Evolutionary conservation across 257 asterid genomes (phyloP).

Genomic region (Echium plantagineum): DNA sequence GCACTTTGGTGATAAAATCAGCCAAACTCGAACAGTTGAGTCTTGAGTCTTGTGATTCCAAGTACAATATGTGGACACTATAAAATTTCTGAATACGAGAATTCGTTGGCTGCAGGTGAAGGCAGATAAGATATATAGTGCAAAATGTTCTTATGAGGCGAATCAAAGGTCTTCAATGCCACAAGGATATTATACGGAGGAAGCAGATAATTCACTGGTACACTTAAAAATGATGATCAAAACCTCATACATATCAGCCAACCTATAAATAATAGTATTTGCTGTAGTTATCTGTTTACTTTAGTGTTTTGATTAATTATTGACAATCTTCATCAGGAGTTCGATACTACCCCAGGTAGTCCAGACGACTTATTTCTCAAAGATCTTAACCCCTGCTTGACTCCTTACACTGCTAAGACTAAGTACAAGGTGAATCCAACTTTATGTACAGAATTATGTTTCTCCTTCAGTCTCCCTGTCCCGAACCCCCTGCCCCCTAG

Average conservation of each 20-base stretch:
- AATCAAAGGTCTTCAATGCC: conserved; percentile 58
- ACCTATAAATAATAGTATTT: background rate
- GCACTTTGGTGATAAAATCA: too few species aligned
- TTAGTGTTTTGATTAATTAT: background rate
- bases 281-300: background rate
- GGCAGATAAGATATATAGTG: conserved; percentile 59
- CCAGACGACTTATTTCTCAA: conserved; percentile 82
- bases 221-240: conserved; percentile 1
- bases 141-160: conserved; percentile 34
- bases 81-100: background rate
- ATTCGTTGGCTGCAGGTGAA: conserved; percentile 44
- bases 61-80: background rate
- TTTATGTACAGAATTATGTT: background rate
- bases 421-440: conserved; percentile 54
- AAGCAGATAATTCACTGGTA: conserved; percentile 68
- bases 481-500: too few species aligned
- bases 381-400: conserved; percentile 87
- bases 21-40: too few species aligned
- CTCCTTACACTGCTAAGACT: conserved; percentile 59
- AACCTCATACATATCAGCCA: background rate
- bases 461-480: too few species aligned
- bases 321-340: conserved; percentile 33
- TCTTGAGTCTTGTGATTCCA: too few species aligned
- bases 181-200: conserved; percentile 66
- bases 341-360: conserved; percentile 57